Base-by-base conservation (phyloP, 495 filamentous ascomycete species). In the Neurospora africana region DNA sequence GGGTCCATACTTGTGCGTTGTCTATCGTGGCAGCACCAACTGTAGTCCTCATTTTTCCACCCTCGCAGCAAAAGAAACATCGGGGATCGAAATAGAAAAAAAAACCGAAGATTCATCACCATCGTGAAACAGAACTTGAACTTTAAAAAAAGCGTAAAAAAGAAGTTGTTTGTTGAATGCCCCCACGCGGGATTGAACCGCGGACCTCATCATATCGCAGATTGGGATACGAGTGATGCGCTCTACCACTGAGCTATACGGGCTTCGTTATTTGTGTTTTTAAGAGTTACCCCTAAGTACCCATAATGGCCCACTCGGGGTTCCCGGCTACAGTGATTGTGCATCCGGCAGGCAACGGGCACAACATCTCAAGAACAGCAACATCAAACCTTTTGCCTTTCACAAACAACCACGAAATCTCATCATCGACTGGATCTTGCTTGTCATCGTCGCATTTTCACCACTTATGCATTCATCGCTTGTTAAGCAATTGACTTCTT, bases 241-340 rank as follows among this genome's bases (percentile, higher is more conserved):
- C 74, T 58, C 38, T 75, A 75, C 74, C 74, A 70, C 74, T 75
- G 74, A 58, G 74, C 74, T 73, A 75, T 41, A 40, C 53, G 69
- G 74, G 74, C 74, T 33, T 61, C 2, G 23, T 61, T 61, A 17
- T 17, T 8, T 33, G 19, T 5, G 2, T 5, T 17, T 2, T 4
- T 5, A 5, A 40, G 4, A 39, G 0, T 3, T 15, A 17, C 4
- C 4, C 4, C 0, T 17, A 40, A 40, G 38, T 40, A 40, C 38
- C 38, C 11, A 39, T 39, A n/a, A 43, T 17, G 15, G 15, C 15
- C 17, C 39, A 15, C 15, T 41, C 39, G 6, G 40, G 40, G 40
- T 41, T 41, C 10, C 10, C 10, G 37, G 10, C 37, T 38, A n/a
- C 41, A n/a, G 6, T n/a, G 19, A 3, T 9, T 15, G 15, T 17